Evolutionary conservation across 768 basidiomycete species (phyloP).

Genomic region (Strobilomyces confusus): DNA sequence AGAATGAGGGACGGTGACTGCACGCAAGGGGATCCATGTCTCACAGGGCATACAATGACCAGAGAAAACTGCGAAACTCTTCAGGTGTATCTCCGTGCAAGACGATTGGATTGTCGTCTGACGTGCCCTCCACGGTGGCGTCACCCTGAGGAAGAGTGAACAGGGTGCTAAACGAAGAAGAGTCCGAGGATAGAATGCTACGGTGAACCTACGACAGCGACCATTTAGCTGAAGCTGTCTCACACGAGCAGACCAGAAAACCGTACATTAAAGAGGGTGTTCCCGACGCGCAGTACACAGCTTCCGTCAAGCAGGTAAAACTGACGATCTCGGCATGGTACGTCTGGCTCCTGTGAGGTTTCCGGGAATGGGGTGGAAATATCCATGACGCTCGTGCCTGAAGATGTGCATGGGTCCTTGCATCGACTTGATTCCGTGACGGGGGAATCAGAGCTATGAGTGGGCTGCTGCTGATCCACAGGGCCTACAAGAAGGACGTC

Average conservation of each 20-base stretch:
- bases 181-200: slow-evolving; percentile 56
- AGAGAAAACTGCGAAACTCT: slow-evolving; percentile 72
- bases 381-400: slow-evolving; percentile 1
- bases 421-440: slow-evolving; percentile 7
- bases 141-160: slow-evolving; percentile 64
- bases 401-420: slow-evolving; percentile 9
- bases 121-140: slow-evolving; percentile 48
- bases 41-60: slow-evolving; percentile 74
- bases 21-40: slow-evolving; percentile 21
- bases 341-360: slow-evolving; percentile 8
- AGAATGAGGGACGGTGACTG: background rate
- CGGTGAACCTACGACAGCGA: slow-evolving; percentile 47
- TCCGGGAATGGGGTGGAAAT: background rate
- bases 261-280: slow-evolving; percentile 66
- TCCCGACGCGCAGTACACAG: slow-evolving; percentile 58
- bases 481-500: slow-evolving; percentile 10
- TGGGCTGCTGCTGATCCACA: slow-evolving; percentile 1
- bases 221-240: background rate
- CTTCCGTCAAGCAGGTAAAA: slow-evolving; percentile 71
- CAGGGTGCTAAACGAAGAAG: slow-evolving; percentile 61
- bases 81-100: slow-evolving; percentile 57
- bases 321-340: slow-evolving; percentile 38
- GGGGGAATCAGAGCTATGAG: slow-evolving; percentile 7
- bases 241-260: background rate
- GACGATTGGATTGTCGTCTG: slow-evolving; percentile 62